phyloP scores from a whole-genome alignment of 2,329 filamentous ascomycete genomes.

The Aspergillus glaucus region DNA sequence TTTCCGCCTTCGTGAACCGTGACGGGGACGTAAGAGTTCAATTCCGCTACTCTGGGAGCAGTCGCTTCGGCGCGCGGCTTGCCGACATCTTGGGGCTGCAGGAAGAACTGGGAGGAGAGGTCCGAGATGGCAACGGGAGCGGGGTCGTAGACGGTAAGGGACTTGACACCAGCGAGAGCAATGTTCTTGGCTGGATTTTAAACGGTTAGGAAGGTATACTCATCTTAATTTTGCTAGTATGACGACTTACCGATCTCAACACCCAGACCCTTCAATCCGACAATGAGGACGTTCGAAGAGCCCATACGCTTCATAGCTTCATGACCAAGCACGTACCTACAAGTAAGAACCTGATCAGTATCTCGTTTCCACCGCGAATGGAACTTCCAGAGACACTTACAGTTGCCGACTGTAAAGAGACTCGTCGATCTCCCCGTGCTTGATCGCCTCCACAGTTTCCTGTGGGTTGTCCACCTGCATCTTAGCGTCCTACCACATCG shows the following conservation, averaged over 20 bases:
- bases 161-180: conserved; percentile 96
- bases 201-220: neutral
- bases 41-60: conserved; percentile 80
- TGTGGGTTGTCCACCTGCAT: conserved; percentile 59
- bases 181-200: conserved; percentile 60
- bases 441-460: conserved; percentile 54
- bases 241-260: conserved; percentile 66
- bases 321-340: conserved; percentile 62
- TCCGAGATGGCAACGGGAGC: conserved; percentile 76
- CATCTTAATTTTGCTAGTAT: neutral
- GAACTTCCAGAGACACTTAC: conserved; percentile 19
- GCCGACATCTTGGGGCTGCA: conserved; percentile 79
- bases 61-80: conserved; percentile 85
- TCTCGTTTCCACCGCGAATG: neutral
- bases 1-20: conserved; percentile 60
- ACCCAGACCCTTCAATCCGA: conserved; percentile 87
- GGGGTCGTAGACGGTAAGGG: conserved; percentile 86
- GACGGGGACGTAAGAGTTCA: conserved; percentile 94
- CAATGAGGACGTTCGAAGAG: conserved; percentile 86
- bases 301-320: conserved; percentile 98
- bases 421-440: conserved; percentile 61
- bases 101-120: conserved; percentile 95
- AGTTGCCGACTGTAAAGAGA: conserved; percentile 63
- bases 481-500: conserved; percentile 42
- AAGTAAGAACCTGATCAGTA: neutral